These are phyloP conservation scores for Phytophthora cactorum DNA, from an alignment of 352 stramenopile species.

Conservation along the genomic window DNA sequence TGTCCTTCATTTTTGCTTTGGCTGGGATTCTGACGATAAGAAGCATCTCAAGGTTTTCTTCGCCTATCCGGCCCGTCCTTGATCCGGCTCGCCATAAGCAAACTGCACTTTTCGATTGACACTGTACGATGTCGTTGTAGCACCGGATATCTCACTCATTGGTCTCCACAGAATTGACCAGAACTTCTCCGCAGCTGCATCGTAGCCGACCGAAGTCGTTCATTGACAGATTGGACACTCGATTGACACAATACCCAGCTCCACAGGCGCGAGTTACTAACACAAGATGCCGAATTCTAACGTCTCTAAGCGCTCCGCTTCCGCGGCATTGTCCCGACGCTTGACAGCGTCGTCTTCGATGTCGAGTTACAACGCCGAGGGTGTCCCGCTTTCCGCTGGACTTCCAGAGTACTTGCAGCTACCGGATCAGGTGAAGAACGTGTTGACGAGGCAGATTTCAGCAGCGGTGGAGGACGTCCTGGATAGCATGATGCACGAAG, in stretches of 20 bases:
- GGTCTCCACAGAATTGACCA: conserved; percentile 9
- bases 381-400: conserved; percentile 5
- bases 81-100: conserved; percentile 11
- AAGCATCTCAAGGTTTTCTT: conserved; percentile 21
- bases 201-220: conserved; percentile 14
- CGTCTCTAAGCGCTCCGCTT: conserved; percentile 18
- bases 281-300: conserved; percentile 19
- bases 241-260: conserved; percentile 10
- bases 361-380: conserved; percentile 25
- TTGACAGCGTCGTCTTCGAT: conserved; percentile 23
- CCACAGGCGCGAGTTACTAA: conserved; percentile 1
- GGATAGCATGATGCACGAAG: conserved; percentile 48
- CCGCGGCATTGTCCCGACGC: conserved; percentile 8
- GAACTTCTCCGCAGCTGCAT: background rate
- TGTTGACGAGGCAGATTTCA: conserved; percentile 37
- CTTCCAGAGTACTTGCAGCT: conserved; percentile 31
- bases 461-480: conserved; percentile 44
- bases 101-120: conserved; percentile 18
- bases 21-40: conserved; percentile 11
- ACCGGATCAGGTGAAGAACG: conserved; percentile 26
- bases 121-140: conserved; percentile 7
- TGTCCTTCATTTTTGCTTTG: background rate
- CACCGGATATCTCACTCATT: conserved; percentile 24
- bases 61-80: conserved; percentile 12
- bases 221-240: conserved; percentile 28